Conservation (phyloP, 2,329 filamentous ascomycete genomes). For the Colletotrichum melonis region DNA sequence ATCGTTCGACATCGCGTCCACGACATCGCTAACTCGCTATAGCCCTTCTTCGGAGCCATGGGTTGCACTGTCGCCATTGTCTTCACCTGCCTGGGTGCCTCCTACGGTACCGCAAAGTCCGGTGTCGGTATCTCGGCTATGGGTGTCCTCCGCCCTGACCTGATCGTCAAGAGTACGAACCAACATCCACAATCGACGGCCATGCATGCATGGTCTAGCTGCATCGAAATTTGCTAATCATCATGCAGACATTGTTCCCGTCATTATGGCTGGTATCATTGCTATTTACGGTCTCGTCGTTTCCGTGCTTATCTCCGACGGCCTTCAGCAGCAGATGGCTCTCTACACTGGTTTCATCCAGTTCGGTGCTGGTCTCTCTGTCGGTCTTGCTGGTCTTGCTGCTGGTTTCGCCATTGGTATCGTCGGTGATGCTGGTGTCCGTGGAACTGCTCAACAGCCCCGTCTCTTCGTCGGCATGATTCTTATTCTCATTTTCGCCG, state of each 20-base stretch:
- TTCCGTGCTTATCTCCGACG: conserved; percentile 87
- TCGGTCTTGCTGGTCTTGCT: conserved; percentile 85
- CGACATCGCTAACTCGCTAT: conserved; percentile 48
- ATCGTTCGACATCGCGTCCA: conserved; percentile 4
- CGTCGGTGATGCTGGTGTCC: conserved; percentile 88
- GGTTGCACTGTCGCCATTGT: conserved; percentile 97
- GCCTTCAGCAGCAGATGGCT: conserved; percentile 76
- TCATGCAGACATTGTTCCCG: conserved; percentile 91
- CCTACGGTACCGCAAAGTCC: conserved; percentile 99
- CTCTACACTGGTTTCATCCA: conserved; percentile 89
- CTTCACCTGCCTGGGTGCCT: conserved; percentile 95
- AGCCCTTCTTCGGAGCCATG: conserved; percentile 97
- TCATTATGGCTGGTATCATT: conserved; percentile 99
- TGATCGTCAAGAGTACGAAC: conserved; percentile 97
- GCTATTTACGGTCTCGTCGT: conserved; percentile 97
- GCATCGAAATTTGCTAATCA: conserved; percentile 30
- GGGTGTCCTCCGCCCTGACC: conserved; percentile 96
- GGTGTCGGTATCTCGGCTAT: conserved; percentile 98
- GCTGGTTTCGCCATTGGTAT: conserved; percentile 90
- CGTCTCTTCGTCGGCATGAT: conserved; percentile 97
- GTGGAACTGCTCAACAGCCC: conserved; percentile 86
- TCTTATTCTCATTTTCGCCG: conserved; percentile 98
- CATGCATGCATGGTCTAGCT: background rate
- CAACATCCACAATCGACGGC: conserved; percentile 6
- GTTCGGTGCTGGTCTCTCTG: conserved; percentile 83